Percentiles rank a stretch among this genome's conserved stretches.
phyloP scores from a whole-genome alignment of 306 rosid species.

The Mimosa bimucronata region DNA sequence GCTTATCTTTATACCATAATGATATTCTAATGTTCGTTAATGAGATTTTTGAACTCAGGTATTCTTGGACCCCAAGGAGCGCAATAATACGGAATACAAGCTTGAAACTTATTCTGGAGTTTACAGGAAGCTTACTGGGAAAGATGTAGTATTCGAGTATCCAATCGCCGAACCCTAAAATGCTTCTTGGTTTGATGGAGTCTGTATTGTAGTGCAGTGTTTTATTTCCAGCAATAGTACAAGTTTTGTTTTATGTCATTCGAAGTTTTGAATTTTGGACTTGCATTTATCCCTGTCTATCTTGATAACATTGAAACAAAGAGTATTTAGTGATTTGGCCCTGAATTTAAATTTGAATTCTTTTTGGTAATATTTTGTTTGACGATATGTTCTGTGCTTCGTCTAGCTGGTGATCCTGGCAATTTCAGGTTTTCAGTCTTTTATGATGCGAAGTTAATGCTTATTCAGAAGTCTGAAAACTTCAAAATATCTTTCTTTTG shows the following conservation, averaged over 20 bases:
- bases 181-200: not conserved
- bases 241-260: conserved; percentile 6
- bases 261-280: conserved; percentile 33
- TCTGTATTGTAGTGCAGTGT: not conserved
- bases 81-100: conserved; percentile 71
- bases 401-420: not conserved
- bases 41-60: conserved; percentile 37
- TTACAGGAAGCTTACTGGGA: conserved; percentile 65
- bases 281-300: conserved; percentile 18
- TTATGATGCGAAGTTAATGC: not conserved
- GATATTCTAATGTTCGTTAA: not conserved
- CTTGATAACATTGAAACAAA: not conserved
- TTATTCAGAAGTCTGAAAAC: not conserved
- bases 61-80: conserved; percentile 66
- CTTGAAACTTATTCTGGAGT: conserved; percentile 63
- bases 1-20: not conserved
- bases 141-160: conserved; percentile 60
- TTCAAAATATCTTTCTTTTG: not conserved
- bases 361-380: not conserved
- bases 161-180: conserved; percentile 53
- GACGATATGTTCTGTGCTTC: not conserved
- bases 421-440: not conserved
- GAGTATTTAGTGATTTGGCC: not conserved
- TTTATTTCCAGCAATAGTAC: conserved; percentile 1
- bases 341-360: conserved; percentile 7